Base-by-base conservation (phyloP, 345 rosid species). In the Bruguiera sexangula region DNA sequence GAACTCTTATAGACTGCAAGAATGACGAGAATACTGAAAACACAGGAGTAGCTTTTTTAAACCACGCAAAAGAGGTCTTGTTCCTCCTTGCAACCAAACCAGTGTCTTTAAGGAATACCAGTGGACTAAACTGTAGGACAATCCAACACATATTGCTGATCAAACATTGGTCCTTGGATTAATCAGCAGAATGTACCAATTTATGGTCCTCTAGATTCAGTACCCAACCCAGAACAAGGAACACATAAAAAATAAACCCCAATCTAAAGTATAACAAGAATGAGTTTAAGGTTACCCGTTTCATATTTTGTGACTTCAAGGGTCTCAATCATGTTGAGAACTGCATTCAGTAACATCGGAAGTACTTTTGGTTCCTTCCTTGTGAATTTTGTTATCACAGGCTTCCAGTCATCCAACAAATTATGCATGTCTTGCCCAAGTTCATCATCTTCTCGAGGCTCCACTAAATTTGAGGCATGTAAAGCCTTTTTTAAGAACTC, bases 321-420 rank as follows among this genome's bases (percentile, higher is more conserved):
- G 51, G 71, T 69, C 74, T 75, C 86, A 36, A 90, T 83, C 82
- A 72, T 78, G 70, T 87, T 81, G 64, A 92, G 80, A 61, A 83
- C 82, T 74, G 82, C 82, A 74, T 87, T 82, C 27, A 90, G 88
- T 78, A 90, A 90, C 73, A 74, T 77, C 65, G 84, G 77, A 70
- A 92, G 83, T 66, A 90, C 69, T 79, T 95, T 88, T 15, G 96
- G 97, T 80, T 87, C 93, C 83, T 84, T 86, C 50, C 74, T 80
- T 26, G 92, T 82, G 60, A 95, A 80, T 75, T 84, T 83, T 66
- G 77, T 32, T 55, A 84, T 73, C 67, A 87, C 81, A 82, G 75
- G 82, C 73, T 81, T 88, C 98, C 97, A 91, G 48, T 83, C 93
- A 73, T 82, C 82, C 75, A 82, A 73, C 46, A 73, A 73, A 51